phyloP scores from a whole-genome alignment of 805 yeast species.

The Teunomyces aglyptinius region DNA sequence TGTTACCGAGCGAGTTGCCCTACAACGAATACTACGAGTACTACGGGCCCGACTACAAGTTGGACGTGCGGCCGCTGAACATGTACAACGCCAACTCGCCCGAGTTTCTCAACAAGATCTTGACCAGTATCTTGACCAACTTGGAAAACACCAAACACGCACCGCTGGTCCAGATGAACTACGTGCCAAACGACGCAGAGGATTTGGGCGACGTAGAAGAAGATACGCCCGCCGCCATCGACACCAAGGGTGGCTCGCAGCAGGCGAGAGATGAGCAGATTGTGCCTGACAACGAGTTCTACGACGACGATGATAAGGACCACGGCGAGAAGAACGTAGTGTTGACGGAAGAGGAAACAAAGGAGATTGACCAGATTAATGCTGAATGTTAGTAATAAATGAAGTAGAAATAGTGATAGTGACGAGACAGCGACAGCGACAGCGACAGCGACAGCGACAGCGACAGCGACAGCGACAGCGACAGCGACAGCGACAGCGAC shows the following conservation, averaged over 20 bases:
- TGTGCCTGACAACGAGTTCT: slow-evolving; percentile 75
- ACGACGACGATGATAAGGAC: slow-evolving; percentile 58
- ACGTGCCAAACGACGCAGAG: slow-evolving; percentile 85
- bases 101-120: slow-evolving; percentile 82
- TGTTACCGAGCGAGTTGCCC: slow-evolving; percentile 63
- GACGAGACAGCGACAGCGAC: no score
- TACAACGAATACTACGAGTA: slow-evolving; percentile 96
- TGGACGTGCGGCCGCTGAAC: slow-evolving; percentile 92
- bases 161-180: slow-evolving; percentile 93
- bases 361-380: slow-evolving; percentile 28
- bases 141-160: slow-evolving; percentile 90
- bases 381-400: no score
- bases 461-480: no score
- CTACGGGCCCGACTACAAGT: slow-evolving; percentile 94
- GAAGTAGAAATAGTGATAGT: no score
- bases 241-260: slow-evolving; percentile 88
- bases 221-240: slow-evolving; percentile 74
- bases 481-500: no score
- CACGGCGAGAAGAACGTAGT: slow-evolving; percentile 31
- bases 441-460: no score
- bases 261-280: slow-evolving; percentile 74
- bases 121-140: slow-evolving; percentile 72
- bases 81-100: slow-evolving; percentile 96
- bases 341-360: slow-evolving; percentile 38
- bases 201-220: slow-evolving; percentile 86